phyloP scores from a whole-genome alignment of 306 rosid genomes.

The Rubus parviflorus region DNA sequence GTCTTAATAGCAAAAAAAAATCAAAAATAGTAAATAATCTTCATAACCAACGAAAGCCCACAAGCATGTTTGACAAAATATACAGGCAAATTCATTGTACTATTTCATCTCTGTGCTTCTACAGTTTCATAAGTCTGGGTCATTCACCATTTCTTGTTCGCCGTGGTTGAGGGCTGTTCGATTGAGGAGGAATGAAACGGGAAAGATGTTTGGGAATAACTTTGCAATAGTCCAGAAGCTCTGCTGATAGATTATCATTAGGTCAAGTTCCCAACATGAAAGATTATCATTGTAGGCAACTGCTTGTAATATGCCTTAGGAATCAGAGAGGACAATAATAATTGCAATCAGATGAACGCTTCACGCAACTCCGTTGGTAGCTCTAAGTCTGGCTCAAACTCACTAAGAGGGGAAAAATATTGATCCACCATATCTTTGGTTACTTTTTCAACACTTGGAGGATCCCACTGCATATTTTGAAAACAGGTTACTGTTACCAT shows the following conservation, averaged over 20 bases:
- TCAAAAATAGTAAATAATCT: too few relatives aligned
- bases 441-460: constrained; percentile 81
- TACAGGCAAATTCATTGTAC: too few relatives aligned
- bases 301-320: not conserved
- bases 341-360: constrained; percentile 30
- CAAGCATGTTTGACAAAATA: not conserved
- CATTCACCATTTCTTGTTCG: not conserved
- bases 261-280: not conserved
- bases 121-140: not conserved
- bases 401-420: constrained; percentile 63
- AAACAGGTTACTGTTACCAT: constrained; percentile 5
- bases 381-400: constrained; percentile 68
- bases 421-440: constrained; percentile 77
- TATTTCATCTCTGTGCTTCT: not conserved
- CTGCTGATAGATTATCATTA: not conserved
- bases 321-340: not conserved
- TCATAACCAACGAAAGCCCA: not conserved
- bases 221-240: not conserved
- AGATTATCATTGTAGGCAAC: not conserved
- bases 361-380: constrained; percentile 67
- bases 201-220: not conserved
- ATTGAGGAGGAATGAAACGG: not conserved
- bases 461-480: constrained; percentile 75
- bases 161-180: not conserved
- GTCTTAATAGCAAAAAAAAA: too few relatives aligned